Conservation (phyloP, 2,329 filamentous ascomycete species). For the Calcarisporium arbuscula region DNA sequence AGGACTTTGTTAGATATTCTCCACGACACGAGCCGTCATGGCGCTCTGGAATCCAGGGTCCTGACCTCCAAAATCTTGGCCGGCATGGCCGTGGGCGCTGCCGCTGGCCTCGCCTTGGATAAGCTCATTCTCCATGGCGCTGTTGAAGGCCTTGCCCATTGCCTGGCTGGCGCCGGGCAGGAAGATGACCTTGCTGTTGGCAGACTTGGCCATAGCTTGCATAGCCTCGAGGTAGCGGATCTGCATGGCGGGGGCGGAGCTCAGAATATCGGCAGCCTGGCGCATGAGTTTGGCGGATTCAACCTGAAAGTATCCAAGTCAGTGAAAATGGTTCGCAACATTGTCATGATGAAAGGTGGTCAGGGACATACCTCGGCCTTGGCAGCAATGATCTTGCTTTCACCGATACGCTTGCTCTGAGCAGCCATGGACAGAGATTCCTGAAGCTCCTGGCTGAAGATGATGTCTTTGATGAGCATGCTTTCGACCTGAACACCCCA, state of each 20-base stretch:
- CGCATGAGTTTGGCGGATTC: constrained; percentile 92
- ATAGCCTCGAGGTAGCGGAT: constrained; percentile 97
- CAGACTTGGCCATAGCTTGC: constrained; percentile 96
- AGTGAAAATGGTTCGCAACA: neutral
- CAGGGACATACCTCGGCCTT: constrained; percentile 63
- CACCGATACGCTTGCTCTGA: constrained; percentile 96
- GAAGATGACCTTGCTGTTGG: constrained; percentile 86
- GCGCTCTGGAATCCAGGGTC: constrained; percentile 67
- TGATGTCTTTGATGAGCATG: constrained; percentile 99
- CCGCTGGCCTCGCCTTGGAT: constrained; percentile 41
- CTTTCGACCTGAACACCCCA: constrained; percentile 97
- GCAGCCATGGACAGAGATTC: constrained; percentile 97
- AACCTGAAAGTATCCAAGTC: constrained; percentile 43
- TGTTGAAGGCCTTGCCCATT: constrained; percentile 38
- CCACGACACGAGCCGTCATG: constrained; percentile 73
- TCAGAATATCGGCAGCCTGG: constrained; percentile 89
- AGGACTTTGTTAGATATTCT: constrained; percentile 44
- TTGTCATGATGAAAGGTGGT: neutral
- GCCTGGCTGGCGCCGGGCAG: constrained; percentile 58
- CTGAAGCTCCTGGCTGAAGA: constrained; percentile 93
- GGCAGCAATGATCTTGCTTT: constrained; percentile 96
- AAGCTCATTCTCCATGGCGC: constrained; percentile 31
- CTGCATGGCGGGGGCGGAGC: constrained; percentile 92
- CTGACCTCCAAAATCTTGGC: constrained; percentile 44
- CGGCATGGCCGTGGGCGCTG: constrained; percentile 34